A percentile compares a stretch with the other conserved stretches of the same genome.
Conservation (phyloP, 225 moss, liverwort and hornwort species). For the Marchantia polymorpha region DNA sequence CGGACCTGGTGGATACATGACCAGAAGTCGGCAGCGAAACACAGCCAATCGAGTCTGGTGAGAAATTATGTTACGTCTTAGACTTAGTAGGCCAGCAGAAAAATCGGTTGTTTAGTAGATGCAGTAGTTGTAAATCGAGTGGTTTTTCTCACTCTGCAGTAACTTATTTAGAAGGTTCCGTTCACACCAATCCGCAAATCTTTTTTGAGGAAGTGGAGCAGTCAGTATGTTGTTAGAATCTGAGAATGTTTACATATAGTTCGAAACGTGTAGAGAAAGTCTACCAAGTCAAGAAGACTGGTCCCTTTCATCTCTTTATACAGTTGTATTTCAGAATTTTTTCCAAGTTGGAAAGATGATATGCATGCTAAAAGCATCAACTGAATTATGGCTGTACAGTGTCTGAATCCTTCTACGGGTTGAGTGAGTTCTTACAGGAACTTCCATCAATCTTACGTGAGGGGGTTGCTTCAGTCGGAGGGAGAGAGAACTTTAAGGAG, state of each 20-base stretch:
- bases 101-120: not conserved
- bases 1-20: slow-evolving; percentile 17
- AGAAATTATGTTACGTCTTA: not conserved
- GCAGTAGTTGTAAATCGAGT: slow-evolving; percentile 8
- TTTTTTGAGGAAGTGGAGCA: not conserved
- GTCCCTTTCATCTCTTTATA: slow-evolving; percentile 4
- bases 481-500: slow-evolving; percentile 5
- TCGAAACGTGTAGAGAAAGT: slow-evolving; percentile 3
- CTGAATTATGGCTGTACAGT: not conserved
- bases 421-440: slow-evolving; percentile 12
- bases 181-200: not conserved
- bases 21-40: slow-evolving; percentile 18
- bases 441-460: not conserved
- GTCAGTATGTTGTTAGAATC: slow-evolving; percentile 2
- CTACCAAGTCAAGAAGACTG: slow-evolving; percentile 2
- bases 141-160: slow-evolving; percentile 5
- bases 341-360: not conserved
- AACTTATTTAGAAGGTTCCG: not conserved
- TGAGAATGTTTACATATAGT: not conserved
- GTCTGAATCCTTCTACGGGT: not conserved
- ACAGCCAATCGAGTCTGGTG: slow-evolving; percentile 10
- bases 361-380: slow-evolving; percentile 4
- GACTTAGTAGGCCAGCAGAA: not conserved
- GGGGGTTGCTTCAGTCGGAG: not conserved
- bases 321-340: not conserved